phyloP scores from a whole-genome alignment of 2,329 filamentous ascomycete species.

The Chalaropsis ovoidea region DNA sequence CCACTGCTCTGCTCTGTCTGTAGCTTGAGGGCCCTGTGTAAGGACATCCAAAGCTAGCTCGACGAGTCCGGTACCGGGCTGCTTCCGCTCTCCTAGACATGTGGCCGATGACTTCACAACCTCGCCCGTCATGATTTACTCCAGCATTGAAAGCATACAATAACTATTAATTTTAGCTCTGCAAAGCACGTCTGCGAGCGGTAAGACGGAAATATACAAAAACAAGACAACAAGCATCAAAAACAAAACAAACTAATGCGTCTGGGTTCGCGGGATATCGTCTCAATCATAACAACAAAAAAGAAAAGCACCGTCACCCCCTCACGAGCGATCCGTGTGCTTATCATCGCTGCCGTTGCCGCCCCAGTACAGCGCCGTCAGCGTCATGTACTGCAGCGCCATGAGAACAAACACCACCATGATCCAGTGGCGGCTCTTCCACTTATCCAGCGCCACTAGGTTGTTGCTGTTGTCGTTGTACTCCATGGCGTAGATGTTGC shows the following conservation, averaged over 20 bases:
- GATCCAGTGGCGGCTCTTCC: conserved; percentile 16
- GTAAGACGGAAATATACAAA: not conserved
- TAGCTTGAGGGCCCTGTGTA: too few relatives aligned
- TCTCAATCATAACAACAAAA: conserved; percentile 2
- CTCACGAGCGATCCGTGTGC: conserved; percentile 8
- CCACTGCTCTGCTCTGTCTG: too few relatives aligned
- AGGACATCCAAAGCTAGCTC: too few relatives aligned
- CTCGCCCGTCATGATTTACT: too few relatives aligned
- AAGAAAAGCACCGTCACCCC: not conserved
- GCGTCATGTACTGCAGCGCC: conserved; percentile 14
- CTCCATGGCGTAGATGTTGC: conserved; percentile 1
- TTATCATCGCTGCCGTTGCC: not conserved
- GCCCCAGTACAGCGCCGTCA: conserved; percentile 13
- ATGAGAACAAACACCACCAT: conserved; percentile 11
- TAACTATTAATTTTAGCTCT: not conserved
- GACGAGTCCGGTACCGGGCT: too few relatives aligned
- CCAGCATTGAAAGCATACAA: not conserved
- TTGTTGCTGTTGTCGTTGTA: not conserved
- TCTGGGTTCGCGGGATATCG: conserved; percentile 12
- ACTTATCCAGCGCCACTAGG: conserved; percentile 9
- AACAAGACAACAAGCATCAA: not conserved
- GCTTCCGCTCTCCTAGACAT: too few relatives aligned
- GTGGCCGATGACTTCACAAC: too few relatives aligned
- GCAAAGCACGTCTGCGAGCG: not conserved
- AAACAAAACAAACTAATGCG: not conserved